Percentiles rank a stretch among this genome's conserved stretches.
Conservation (phyloP, 257 asterid genomes). For the Ocimum tenuiflorum region DNA sequence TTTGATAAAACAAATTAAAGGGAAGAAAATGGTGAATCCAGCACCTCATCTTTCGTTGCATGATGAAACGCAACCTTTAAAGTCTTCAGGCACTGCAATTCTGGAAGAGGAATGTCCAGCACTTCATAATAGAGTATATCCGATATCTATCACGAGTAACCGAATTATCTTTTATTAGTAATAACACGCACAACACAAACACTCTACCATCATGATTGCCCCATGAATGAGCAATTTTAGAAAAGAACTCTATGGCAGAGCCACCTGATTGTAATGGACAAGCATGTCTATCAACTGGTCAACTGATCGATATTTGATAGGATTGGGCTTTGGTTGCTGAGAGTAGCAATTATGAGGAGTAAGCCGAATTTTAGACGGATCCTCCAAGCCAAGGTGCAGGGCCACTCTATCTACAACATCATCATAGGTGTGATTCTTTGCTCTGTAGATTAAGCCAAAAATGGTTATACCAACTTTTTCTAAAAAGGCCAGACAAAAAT, state of each 20-base stretch:
- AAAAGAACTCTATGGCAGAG: neutral
- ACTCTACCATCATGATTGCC: neutral
- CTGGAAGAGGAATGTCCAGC: slow-evolving; percentile 95
- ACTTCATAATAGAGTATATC: slow-evolving; percentile 89
- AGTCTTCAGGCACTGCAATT: slow-evolving; percentile 85
- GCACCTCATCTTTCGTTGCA: slow-evolving; percentile 89
- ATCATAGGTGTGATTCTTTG: slow-evolving; percentile 83
- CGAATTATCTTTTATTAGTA: slow-evolving; percentile 7
- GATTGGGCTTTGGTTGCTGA: slow-evolving; percentile 94
- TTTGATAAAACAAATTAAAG: neutral
- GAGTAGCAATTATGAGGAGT: slow-evolving; percentile 97
- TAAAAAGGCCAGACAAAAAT: neutral
- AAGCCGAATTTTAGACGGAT: slow-evolving; percentile 86
- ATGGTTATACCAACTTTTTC: slow-evolving; percentile 10
- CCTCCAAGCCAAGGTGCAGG: slow-evolving; percentile 68
- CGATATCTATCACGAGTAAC: slow-evolving; percentile 48
- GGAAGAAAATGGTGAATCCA: slow-evolving; percentile 8
- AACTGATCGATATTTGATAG: slow-evolving; percentile 76
- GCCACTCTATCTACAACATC: slow-evolving; percentile 94
- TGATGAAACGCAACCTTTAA: slow-evolving; percentile 92
- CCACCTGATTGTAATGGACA: slow-evolving; percentile 96
- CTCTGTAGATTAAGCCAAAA: slow-evolving; percentile 43
- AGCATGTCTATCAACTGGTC: slow-evolving; percentile 90
- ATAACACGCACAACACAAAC: neutral
- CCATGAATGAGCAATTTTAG: neutral